Base-by-base conservation (phyloP, 305 asterid genomes). In the Fraxinus floribunda region DNA sequence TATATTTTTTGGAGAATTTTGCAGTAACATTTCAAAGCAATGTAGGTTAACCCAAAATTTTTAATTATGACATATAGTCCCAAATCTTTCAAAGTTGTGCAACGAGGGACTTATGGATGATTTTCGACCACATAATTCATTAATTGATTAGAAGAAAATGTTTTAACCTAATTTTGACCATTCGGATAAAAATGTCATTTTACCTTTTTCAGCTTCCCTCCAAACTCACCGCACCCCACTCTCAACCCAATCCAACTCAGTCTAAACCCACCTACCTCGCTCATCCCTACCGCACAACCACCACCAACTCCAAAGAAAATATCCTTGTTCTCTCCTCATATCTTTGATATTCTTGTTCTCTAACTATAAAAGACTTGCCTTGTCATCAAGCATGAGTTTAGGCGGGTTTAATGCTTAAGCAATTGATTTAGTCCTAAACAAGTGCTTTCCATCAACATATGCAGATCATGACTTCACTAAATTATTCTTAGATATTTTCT, bases 321-420 rank as follows among this genome's bases (percentile, higher is more conserved):
- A 44, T 44, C 55, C 4, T 44, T 11, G 55, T 44, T 44, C 55
- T 44, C 16, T 44, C 55, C 55, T 11, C n/a, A 11, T 44, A 3
- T 13, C 55, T 11, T 11, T 11, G n/a, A n/a, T 11, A 44, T 44
- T 44, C n/a, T 44, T 44, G 55, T 11, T 44, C 55, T 44, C 55
- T 44, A 44, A 44, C 55, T 44, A 11, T 11, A 44, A 44, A 11
- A 30, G 75, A 68, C 71, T 85, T 75, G 71, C 85, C 82, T 78
- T 83, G 86, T 78, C 79, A 79, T 80, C 82, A 83, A 75, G 22
- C 87, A 81, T 34, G 44, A 76, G 80, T 80, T 87, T 85, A 11
- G 86, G 91, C 91, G 89, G 85, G 83, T 86, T 94, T 94, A 88
- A 64, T 93, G 98, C 90, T 89, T 84, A 94, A 94, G 98, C 98